A percentile compares a stretch with the other conserved stretches of the same genome.
Conservation (phyloP, 2,329 filamentous ascomycete genomes). For the Colletotrichum truncatum region DNA sequence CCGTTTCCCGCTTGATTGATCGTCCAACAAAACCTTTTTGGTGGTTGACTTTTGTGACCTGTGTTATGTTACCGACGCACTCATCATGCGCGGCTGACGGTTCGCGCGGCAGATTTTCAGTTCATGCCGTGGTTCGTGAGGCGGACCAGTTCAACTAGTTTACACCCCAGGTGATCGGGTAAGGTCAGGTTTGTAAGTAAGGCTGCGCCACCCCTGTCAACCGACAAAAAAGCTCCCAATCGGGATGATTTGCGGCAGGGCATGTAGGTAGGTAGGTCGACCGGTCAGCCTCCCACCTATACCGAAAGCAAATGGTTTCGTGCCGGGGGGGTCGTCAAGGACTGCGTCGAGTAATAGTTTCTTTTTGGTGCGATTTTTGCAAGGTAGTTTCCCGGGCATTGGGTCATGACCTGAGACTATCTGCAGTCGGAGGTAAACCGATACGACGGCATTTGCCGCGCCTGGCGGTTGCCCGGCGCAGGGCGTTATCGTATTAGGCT, state of each 20-base stretch:
- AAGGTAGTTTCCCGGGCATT: not conserved
- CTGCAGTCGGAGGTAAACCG: not conserved
- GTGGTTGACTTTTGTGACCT: no score
- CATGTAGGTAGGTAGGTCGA: no score
- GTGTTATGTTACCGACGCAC: no score
- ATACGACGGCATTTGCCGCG: constrained; percentile 15
- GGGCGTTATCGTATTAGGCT: not conserved
- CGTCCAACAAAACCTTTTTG: no score
- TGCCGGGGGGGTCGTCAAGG: no score
- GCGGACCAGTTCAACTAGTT: not conserved
- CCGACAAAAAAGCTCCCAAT: not conserved
- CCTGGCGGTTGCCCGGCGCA: not conserved
- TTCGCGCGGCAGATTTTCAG: not conserved
- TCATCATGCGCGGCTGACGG: not conserved
- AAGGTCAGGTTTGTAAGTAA: not conserved
- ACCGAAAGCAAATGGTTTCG: constrained; percentile 1
- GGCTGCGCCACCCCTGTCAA: not conserved
- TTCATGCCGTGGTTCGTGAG: not conserved
- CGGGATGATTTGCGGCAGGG: constrained; percentile 13
- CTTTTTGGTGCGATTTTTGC: no score
- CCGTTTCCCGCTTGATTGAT: no score
- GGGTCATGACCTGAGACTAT: constrained; percentile 4
- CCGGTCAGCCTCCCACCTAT: no score
- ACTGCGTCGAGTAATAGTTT: no score
- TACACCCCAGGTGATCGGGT: not conserved